Percentiles rank a stretch among this genome's conserved stretches.
Evolutionary conservation across 768 basidiomycete species (phyloP).

Genomic region (Trametes villosa): DNA sequence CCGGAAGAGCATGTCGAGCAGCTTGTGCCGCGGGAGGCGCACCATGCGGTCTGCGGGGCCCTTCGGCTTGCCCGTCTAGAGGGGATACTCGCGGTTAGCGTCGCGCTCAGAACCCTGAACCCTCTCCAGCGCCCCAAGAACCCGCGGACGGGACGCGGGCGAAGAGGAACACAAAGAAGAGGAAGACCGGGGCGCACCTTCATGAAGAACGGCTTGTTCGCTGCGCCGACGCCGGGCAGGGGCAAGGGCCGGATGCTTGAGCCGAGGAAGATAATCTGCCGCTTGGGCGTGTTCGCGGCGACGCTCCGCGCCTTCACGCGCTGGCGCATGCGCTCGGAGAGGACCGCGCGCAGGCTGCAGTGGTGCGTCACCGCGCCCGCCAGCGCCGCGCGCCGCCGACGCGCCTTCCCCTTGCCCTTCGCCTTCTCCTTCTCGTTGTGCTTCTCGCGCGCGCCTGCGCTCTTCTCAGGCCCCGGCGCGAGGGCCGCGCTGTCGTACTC

Average conservation of each 20-base stretch:
- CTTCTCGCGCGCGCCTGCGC: no score
- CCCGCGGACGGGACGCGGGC: no score
- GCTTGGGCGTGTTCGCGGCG: slow-evolving; percentile 64
- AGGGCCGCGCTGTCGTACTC: slow-evolving; percentile 71
- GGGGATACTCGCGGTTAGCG: no score
- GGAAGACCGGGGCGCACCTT: background rate
- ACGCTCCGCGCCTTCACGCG: slow-evolving; percentile 71
- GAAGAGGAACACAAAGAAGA: no score
- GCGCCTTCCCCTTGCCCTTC: slow-evolving; percentile 51
- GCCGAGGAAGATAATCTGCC: slow-evolving; percentile 73
- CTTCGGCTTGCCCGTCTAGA: slow-evolving; percentile 65
- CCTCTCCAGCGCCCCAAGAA: no score
- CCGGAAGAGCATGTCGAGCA: slow-evolving; percentile 77
- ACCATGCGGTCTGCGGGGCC: slow-evolving; percentile 78
- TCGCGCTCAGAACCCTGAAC: no score
- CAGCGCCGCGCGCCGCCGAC: slow-evolving; percentile 66
- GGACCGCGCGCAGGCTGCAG: slow-evolving; percentile 68
- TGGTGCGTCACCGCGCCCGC: slow-evolving; percentile 78
- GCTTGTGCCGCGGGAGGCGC: slow-evolving; percentile 81
- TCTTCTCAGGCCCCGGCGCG: no score
- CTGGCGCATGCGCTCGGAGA: slow-evolving; percentile 63
- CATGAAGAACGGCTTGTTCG: background rate
- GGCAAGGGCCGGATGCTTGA: slow-evolving; percentile 38
- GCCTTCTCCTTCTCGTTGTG: background rate
- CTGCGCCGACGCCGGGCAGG: slow-evolving; percentile 52